A percentile compares a stretch with the other conserved stretches of the same genome.
phyloP scores from a whole-genome alignment of 2,329 filamentous ascomycete genomes.

The Fusarium sp. region DNA sequence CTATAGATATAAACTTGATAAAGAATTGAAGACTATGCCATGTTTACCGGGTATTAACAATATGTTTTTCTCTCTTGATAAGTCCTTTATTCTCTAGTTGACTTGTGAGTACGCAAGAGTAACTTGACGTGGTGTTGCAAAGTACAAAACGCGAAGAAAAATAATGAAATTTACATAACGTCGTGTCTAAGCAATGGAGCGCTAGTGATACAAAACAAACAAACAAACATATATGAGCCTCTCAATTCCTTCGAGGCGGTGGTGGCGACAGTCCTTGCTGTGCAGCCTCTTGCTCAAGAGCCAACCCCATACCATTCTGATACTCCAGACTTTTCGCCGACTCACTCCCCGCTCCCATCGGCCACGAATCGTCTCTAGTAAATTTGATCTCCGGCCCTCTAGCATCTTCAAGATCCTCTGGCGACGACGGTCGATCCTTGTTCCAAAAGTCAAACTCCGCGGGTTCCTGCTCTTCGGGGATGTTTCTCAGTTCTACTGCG shows the following conservation, averaged over 20 bases:
- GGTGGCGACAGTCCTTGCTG: slow-evolving; percentile 46
- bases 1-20: no score
- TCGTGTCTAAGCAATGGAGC: slow-evolving; percentile 29
- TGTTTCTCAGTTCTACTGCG: slow-evolving; percentile 39
- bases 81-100: no score
- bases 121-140: no score
- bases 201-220: slow-evolving; percentile 31
- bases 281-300: slow-evolving; percentile 41
- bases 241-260: slow-evolving; percentile 41
- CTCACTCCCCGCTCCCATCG: slow-evolving; percentile 26
- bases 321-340: slow-evolving; percentile 37
- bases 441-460: slow-evolving; percentile 38
- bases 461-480: slow-evolving; percentile 41
- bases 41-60: no score
- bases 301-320: slow-evolving; percentile 38
- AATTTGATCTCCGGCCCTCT: slow-evolving; percentile 5
- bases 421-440: slow-evolving; percentile 14
- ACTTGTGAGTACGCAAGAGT: no score
- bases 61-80: no score
- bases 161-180: slow-evolving; percentile 28
- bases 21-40: no score
- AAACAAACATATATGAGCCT: slow-evolving; percentile 4
- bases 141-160: no score
- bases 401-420: slow-evolving; percentile 15
- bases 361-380: slow-evolving; percentile 39